Conservation (phyloP, 2,329 filamentous ascomycete genomes). For the Aspergillus bombycis region DNA sequence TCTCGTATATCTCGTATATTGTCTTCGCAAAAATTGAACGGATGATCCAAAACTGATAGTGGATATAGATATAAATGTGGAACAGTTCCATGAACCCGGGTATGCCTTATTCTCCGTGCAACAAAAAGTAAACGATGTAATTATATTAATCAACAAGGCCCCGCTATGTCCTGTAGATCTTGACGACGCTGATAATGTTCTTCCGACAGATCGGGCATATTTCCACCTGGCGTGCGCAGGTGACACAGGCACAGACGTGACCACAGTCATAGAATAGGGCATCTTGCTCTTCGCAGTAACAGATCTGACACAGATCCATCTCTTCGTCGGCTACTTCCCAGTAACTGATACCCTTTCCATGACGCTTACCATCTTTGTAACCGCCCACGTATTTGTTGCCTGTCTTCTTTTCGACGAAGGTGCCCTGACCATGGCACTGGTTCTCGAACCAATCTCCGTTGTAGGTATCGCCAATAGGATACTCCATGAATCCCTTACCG, state of each 20-base stretch:
- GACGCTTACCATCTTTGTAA: slow-evolving; percentile 63
- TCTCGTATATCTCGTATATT: not conserved
- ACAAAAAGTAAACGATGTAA: not conserved
- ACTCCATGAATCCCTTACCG: slow-evolving; percentile 61
- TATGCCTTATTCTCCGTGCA: slow-evolving; percentile 24
- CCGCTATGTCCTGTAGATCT: slow-evolving; percentile 54
- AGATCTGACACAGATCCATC: slow-evolving; percentile 62
- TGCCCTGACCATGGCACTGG: slow-evolving; percentile 59
- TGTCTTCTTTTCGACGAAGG: slow-evolving; percentile 58
- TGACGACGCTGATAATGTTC: slow-evolving; percentile 59
- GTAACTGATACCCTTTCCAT: slow-evolving; percentile 64
- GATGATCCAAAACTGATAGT: not conserved
- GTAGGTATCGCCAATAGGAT: slow-evolving; percentile 56
- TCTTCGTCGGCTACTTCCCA: slow-evolving; percentile 66
- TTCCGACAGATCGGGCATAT: slow-evolving; percentile 64
- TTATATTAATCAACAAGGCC: not conserved
- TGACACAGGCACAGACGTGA: slow-evolving; percentile 63
- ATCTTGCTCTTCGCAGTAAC: slow-evolving; percentile 63
- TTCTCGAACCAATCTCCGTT: slow-evolving; percentile 51
- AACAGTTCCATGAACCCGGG: slow-evolving; percentile 16
- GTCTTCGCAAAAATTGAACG: not conserved
- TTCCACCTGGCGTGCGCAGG: slow-evolving; percentile 62
- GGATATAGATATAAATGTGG: not conserved
- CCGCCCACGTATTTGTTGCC: slow-evolving; percentile 65
- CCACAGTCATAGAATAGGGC: slow-evolving; percentile 66